Conservation (phyloP, 768 basidiomycete genomes). For the Collybia sp. region DNA sequence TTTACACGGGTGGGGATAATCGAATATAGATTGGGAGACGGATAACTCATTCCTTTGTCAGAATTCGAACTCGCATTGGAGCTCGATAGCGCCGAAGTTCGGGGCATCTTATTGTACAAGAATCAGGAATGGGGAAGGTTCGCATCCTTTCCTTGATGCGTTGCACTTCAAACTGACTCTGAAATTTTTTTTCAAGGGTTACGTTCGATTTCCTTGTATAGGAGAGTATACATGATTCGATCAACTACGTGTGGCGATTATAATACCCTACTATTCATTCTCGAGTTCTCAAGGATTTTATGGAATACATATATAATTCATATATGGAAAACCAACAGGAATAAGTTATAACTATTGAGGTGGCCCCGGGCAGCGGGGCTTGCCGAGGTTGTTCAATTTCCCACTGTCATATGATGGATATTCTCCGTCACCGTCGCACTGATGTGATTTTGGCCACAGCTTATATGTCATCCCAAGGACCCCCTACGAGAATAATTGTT, state of each 20-base stretch:
- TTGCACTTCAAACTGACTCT: slow-evolving; percentile 3
- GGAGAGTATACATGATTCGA: too few species aligned
- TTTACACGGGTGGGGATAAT: slow-evolving; percentile 64
- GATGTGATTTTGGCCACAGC: background rate
- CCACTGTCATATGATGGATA: slow-evolving; percentile 10
- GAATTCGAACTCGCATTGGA: slow-evolving; percentile 85
- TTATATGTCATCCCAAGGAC: too few species aligned
- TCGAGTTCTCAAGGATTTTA: too few species aligned
- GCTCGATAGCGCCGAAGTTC: slow-evolving; percentile 83
- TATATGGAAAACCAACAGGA: too few species aligned
- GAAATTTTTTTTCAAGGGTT: slow-evolving; percentile 24
- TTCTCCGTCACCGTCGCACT: slow-evolving; percentile 19
- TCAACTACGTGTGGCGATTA: too few species aligned
- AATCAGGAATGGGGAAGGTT: slow-evolving; percentile 79
- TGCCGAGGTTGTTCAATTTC: slow-evolving; percentile 4
- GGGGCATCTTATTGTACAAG: slow-evolving; percentile 72
- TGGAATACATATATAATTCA: too few species aligned
- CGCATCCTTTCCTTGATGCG: slow-evolving; percentile 20
- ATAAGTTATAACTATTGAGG: too few species aligned
- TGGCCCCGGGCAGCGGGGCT: too few species aligned
- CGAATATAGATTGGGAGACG: background rate
- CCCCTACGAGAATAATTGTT: too few species aligned
- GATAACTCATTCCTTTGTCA: slow-evolving; percentile 20
- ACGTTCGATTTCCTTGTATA: slow-evolving; percentile 39
- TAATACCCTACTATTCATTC: too few species aligned